Percentiles rank a stretch among this genome's conserved stretches.
Evolutionary conservation across 108 stramenopile species (phyloP).

Genomic region (Cyclostephanos invisitatus): DNA sequence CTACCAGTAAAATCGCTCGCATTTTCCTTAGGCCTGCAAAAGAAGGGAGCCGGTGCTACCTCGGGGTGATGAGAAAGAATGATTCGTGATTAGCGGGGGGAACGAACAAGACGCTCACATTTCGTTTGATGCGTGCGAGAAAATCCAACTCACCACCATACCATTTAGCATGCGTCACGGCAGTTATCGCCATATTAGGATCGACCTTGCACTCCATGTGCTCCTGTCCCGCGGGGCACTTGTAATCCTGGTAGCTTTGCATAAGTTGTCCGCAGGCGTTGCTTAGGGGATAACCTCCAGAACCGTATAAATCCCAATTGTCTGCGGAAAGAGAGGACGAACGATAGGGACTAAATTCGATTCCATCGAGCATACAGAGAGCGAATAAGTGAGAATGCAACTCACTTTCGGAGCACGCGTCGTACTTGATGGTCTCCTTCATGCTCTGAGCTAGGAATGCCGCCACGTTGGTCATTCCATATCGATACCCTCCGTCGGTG

Average conservation of each 20-base stretch:
- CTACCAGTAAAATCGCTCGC: too few relatives aligned
- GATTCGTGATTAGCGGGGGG: too few relatives aligned
- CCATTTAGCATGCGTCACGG: conserved; percentile 56
- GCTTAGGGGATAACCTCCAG: conserved; percentile 42
- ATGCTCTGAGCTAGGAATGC: conserved; percentile 55
- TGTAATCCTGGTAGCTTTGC: conserved; percentile 53
- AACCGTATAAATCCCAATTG: conserved; percentile 35
- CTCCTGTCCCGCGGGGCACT: conserved; percentile 37
- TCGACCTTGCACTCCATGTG: conserved; percentile 58
- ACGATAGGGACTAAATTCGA: too few relatives aligned
- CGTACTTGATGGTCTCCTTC: conserved; percentile 52
- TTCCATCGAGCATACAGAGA: too few relatives aligned
- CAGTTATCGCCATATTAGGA: conserved; percentile 41
- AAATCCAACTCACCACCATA: conserved; percentile 8
- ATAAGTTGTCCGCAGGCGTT: conserved; percentile 54
- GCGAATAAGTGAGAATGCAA: too few relatives aligned
- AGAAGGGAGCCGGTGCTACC: too few relatives aligned
- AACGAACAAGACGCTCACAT: not conserved
- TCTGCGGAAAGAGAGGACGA: not conserved
- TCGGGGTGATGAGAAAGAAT: too few relatives aligned
- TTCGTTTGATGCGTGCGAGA: not conserved
- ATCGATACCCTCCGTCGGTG: conserved; percentile 19
- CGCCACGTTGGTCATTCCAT: conserved; percentile 51
- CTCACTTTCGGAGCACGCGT: conserved; percentile 44
- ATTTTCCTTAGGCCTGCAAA: too few relatives aligned